These are phyloP conservation scores for Acephala macrosclerotiorum DNA, from an alignment of 2,329 filamentous ascomycete genomes.

Conservation along the genomic window DNA sequence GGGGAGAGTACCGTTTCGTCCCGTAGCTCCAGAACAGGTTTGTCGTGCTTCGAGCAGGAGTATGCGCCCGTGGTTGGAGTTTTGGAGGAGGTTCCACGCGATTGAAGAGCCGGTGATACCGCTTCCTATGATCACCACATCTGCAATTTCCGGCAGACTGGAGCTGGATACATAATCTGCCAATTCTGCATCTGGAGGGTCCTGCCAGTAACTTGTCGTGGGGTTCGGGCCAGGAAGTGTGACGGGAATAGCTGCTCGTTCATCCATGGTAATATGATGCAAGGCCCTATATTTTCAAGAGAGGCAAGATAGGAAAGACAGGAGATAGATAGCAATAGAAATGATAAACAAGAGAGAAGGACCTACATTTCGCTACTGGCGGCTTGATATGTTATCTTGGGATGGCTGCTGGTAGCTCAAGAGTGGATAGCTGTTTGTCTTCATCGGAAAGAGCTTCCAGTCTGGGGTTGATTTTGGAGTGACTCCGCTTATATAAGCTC, in stretches of 20 bases:
- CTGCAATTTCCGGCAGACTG: conserved; percentile 25
- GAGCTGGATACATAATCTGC: conserved; percentile 41
- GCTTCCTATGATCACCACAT: conserved; percentile 36
- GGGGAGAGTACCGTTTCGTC: conserved; percentile 43
- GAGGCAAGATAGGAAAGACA: neutral
- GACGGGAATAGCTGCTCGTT: conserved; percentile 32
- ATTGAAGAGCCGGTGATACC: conserved; percentile 36
- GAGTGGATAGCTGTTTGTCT: neutral
- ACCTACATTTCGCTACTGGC: neutral
- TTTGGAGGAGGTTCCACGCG: conserved; percentile 38
- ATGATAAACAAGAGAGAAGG: neutral
- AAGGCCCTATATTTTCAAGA: neutral
- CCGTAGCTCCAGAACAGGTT: conserved; percentile 47
- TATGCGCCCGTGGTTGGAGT: conserved; percentile 27
- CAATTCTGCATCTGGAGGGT: conserved; percentile 41
- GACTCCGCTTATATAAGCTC: neutral
- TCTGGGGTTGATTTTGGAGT: neutral
- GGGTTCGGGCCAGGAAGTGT: conserved; percentile 43
- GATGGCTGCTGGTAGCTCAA: neutral
- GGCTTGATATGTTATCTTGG: neutral
- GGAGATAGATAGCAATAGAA: neutral
- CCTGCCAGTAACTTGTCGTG: conserved; percentile 46
- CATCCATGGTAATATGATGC: conserved; percentile 28
- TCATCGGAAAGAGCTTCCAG: neutral
- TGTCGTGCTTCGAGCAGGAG: conserved; percentile 47